These are phyloP conservation scores for Dothideomycetes sp. DNA, from an alignment of 2,329 filamentous ascomycete genomes.

Conservation along the genomic window DNA sequence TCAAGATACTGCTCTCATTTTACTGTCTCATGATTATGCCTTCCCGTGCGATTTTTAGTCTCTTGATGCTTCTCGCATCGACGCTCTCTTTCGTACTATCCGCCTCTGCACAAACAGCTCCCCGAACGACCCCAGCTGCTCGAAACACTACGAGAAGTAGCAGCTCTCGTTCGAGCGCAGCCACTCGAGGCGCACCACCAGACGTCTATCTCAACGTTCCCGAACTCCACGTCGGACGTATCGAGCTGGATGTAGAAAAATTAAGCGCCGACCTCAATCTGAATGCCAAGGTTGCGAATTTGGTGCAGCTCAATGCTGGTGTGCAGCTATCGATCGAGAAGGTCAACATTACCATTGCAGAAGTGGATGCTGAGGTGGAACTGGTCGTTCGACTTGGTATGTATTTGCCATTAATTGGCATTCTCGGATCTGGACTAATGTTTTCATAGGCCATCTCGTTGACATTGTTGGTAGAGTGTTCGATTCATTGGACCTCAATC, in stretches of 20 bases:
- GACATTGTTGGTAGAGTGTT: conserved; percentile 54
- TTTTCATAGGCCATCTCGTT: conserved; percentile 42
- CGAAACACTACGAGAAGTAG: conserved; percentile 7
- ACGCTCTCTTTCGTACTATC: not conserved
- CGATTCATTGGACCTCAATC: conserved; percentile 51
- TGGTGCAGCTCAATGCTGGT: conserved; percentile 46
- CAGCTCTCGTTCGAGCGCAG: conserved; percentile 11
- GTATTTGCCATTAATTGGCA: not conserved
- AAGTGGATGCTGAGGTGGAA: conserved; percentile 51
- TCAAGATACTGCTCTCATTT: not conserved
- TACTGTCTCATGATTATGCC: not conserved
- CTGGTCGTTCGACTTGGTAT: conserved; percentile 46
- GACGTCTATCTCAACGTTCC: conserved; percentile 52
- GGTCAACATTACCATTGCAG: conserved; percentile 53
- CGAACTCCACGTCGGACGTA: conserved; percentile 48
- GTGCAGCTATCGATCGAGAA: conserved; percentile 38
- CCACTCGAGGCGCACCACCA: conserved; percentile 26
- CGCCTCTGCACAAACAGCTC: conserved; percentile 7
- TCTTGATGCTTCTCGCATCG: not conserved
- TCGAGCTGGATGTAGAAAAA: conserved; percentile 53
- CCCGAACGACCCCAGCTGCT: conserved; percentile 5
- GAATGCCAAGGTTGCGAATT: conserved; percentile 49
- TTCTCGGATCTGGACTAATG: conserved; percentile 1
- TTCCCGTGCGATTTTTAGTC: not conserved
- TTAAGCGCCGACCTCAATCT: conserved; percentile 51